A percentile compares a stretch with the other conserved stretches of the same genome.
phyloP scores from a whole-genome alignment of 495 filamentous ascomycete genomes.

The Alectoria sarmentosa region DNA sequence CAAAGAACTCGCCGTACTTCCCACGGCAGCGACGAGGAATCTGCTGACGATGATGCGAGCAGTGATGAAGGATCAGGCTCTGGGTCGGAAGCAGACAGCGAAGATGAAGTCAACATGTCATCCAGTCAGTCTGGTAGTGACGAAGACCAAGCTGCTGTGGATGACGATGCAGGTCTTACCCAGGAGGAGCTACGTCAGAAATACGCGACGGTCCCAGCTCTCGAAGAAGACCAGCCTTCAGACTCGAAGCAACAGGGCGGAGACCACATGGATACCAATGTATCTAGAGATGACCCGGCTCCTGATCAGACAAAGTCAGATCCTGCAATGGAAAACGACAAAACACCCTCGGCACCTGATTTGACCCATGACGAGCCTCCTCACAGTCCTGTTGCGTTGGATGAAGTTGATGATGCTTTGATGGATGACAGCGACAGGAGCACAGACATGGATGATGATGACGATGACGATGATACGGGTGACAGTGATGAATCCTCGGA shows the following conservation, averaged over 20 bases:
- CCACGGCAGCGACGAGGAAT: constrained; percentile 33
- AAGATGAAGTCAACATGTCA: constrained; percentile 69
- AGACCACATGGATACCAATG: background rate
- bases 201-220: constrained; percentile 59
- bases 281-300: background rate
- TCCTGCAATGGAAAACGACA: background rate
- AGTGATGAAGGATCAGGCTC: constrained; percentile 34
- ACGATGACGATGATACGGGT: constrained; percentile 59
- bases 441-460: constrained; percentile 84
- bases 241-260: background rate
- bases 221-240: constrained; percentile 19
- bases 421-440: constrained; percentile 75
- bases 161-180: constrained; percentile 68
- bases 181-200: constrained; percentile 72
- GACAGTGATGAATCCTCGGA: constrained; percentile 55
- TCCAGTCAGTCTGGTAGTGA: constrained; percentile 53
- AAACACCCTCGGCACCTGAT: background rate
- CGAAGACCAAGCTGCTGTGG: constrained; percentile 42
- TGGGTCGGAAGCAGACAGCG: constrained; percentile 30
- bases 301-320: background rate
- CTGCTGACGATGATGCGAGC: constrained; percentile 45
- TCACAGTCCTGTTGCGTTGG: constrained; percentile 34
- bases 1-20: constrained; percentile 46
- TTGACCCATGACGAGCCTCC: background rate
- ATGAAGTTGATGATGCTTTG: constrained; percentile 60